Conservation (phyloP, 1,284 basidiomycete genomes). For the Boletus nobilissimus region DNA sequence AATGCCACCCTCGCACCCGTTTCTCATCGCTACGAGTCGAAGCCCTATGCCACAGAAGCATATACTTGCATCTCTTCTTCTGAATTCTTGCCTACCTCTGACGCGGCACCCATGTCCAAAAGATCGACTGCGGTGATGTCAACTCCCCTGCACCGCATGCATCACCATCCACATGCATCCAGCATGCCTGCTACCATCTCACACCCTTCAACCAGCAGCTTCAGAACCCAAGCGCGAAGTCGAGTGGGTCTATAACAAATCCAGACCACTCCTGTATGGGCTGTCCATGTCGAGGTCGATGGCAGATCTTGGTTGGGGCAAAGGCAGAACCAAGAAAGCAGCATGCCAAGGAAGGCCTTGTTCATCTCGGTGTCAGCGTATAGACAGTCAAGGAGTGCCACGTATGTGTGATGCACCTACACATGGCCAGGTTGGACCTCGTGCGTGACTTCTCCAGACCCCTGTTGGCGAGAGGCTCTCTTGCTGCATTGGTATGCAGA, state of each 20-base stretch:
- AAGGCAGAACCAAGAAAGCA: constrained; percentile 77
- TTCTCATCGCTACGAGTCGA: constrained; percentile 69
- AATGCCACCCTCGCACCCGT: constrained; percentile 77
- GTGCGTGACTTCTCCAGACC: constrained; percentile 67
- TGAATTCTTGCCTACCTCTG: constrained; percentile 3
- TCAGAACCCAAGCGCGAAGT: constrained; percentile 64
- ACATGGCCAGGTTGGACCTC: constrained; percentile 31
- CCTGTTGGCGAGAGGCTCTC: constrained; percentile 53
- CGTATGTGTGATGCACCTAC: neutral
- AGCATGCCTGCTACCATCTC: constrained; percentile 57
- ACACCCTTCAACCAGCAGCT: constrained; percentile 80
- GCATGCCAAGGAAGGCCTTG: constrained; percentile 69
- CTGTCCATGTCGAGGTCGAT: constrained; percentile 68
- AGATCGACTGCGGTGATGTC: constrained; percentile 1
- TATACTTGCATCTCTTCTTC: constrained; percentile 59
- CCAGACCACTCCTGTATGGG: constrained; percentile 76
- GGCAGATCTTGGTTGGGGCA: constrained; percentile 67
- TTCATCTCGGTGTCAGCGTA: constrained; percentile 58
- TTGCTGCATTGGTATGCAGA: constrained; percentile 65
- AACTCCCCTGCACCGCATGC: constrained; percentile 23
- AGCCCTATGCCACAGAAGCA: constrained; percentile 67
- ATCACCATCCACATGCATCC: constrained; percentile 34
- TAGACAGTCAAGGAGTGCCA: constrained; percentile 23
- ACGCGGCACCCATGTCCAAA: neutral
- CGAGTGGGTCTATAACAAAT: constrained; percentile 74